Base-by-base conservation (phyloP, 192 early-diverging fungal species). In the Paraglomus occultum region DNA sequence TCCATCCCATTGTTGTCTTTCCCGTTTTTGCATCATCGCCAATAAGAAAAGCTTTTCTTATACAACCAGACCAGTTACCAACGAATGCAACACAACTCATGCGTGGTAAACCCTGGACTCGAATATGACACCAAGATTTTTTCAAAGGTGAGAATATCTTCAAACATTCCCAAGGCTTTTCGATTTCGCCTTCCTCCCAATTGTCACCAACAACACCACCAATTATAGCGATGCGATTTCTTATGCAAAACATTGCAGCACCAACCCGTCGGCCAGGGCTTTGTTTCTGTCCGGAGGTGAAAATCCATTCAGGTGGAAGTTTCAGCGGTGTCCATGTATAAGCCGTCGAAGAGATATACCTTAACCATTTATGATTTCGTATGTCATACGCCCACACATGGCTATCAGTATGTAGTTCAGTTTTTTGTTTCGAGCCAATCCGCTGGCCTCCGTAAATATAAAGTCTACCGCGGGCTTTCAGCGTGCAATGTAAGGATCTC, bases 141-240 rank as follows among this genome's bases (percentile, higher is more conserved):
- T 54, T n/a, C 31, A 22, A 17, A 4, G n/a, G n/a, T 54, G 3
- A 9, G 18, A 54, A 54, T 1, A n/a, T 9, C 31, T 54, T 54
- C 8, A 54, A 15, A 54, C 17, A n/a, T n/a, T 54, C 52, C 52
- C 52, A 54, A 1, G 52, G 52, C 23, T 10, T 61, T 22, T 22
- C 20, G 59, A 2, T 11, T 18, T 6, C 5, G 20, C 9, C 6
- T 55, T 55, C n/a, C n/a, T n/a, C n/a, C 62, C 62, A 64, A 43
- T 43, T 47, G 43, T 64, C 46, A 23, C 40, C 49, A 48, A 48
- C 62, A 64, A 23, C 45, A 5, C 62, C 62, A 6, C 62, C 62
- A 10, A 64, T 20, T 12, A 64, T 44, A 20, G 62, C 62, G 31
- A 64, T 10, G 18, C 62, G 46, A 23, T 64, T 64, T 18, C 62